Conservation (phyloP, 2,329 filamentous ascomycete genomes). For the Coniochaeta prunicola region DNA sequence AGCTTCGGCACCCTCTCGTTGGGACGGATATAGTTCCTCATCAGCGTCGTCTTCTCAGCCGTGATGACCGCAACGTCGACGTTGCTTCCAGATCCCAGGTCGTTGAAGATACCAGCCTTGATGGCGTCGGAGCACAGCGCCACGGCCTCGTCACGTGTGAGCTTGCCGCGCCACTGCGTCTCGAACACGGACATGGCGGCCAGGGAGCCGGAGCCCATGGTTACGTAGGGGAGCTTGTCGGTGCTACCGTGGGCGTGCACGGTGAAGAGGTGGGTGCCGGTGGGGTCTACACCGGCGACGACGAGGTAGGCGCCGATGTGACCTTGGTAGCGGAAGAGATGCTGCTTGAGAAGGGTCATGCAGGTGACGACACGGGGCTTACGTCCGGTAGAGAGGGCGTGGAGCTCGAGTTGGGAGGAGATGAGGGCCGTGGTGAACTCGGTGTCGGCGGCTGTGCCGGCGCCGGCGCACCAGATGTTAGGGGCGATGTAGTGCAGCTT, state of each 20-base stretch:
- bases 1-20: conserved; percentile 89
- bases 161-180: conserved; percentile 78
- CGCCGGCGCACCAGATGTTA: conserved; percentile 98
- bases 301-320: conserved; percentile 98
- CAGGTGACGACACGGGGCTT: conserved; percentile 96
- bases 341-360: conserved; percentile 99
- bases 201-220: conserved; percentile 93
- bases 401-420: conserved; percentile 96
- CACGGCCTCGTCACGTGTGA: conserved; percentile 76
- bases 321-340: conserved; percentile 97
- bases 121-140: conserved; percentile 81
- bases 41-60: conserved; percentile 84
- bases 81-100: conserved; percentile 92
- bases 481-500: conserved; percentile 98
- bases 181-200: conserved; percentile 98
- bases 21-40: conserved; percentile 88
- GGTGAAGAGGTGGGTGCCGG: conserved; percentile 90
- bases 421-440: conserved; percentile 99
- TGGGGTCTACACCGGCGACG: conserved; percentile 93
- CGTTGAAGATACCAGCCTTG: conserved; percentile 96
- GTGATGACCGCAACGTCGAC: conserved; percentile 97
- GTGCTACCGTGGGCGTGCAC: conserved; percentile 97
- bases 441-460: conserved; percentile 94
- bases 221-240: conserved; percentile 98
- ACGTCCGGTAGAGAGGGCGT: conserved; percentile 91